These are phyloP conservation scores for Trichodelitschia bisporula DNA, from an alignment of 495 filamentous ascomycete species.

Conservation along the genomic window DNA sequence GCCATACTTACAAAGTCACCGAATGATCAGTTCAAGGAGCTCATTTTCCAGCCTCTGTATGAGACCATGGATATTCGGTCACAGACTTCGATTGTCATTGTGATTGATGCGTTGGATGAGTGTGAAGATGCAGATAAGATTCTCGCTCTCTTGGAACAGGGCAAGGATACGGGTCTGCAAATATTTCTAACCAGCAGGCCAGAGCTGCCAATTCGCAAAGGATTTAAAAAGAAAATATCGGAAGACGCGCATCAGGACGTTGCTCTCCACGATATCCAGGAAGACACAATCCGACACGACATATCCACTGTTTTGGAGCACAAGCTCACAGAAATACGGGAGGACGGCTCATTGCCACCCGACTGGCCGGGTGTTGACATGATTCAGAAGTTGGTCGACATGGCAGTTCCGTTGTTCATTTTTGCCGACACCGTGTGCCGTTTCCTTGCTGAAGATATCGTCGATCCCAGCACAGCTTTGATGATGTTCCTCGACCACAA, in stretches of 20 bases:
- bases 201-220: conserved; percentile 10
- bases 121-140: conserved; percentile 11
- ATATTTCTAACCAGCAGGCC: conserved; percentile 18
- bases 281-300: conserved; percentile 14
- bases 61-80: too few species aligned
- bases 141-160: conserved; percentile 10
- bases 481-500: too few species aligned
- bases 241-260: conserved; percentile 6
- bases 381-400: conserved; percentile 13
- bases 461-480: conserved; percentile 6
- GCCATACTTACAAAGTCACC: conserved; percentile 4
- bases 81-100: conserved; percentile 5
- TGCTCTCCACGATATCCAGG: conserved; percentile 13
- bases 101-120: conserved; percentile 17
- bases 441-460: conserved; percentile 3
- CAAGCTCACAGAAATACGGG: conserved; percentile 2
- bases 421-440: conserved; percentile 10
- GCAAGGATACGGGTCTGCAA: conserved; percentile 7
- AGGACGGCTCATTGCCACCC: conserved; percentile 1
- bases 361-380: conserved; percentile 18
- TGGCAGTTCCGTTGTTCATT: conserved; percentile 15
- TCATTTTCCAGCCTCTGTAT: conserved; percentile 5
- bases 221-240: conserved; percentile 6
- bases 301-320: conserved; percentile 14
- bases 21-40: conserved; percentile 5